Percentiles rank a stretch among this genome's conserved stretches.
These are phyloP conservation scores for Globisporangium sylvaticum DNA, from an alignment of 352 stramenopile species.

Conservation along the genomic window DNA sequence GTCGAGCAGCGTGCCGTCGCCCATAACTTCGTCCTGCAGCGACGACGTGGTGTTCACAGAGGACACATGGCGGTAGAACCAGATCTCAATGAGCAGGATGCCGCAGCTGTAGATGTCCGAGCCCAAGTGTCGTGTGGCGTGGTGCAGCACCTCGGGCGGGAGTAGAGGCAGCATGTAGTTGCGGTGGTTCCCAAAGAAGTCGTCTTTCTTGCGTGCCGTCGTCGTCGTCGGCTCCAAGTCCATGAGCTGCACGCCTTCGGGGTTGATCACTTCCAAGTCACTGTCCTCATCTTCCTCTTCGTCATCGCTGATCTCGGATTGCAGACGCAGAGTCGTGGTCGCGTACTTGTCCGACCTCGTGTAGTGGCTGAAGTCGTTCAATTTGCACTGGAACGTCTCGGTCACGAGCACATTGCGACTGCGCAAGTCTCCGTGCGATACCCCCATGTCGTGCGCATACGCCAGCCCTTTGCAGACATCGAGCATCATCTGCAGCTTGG, in stretches of 20 bases:
- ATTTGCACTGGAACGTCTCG: slow-evolving; percentile 47
- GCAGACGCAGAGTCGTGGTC: slow-evolving; percentile 13
- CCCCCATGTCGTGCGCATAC: slow-evolving; percentile 45
- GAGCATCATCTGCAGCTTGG: slow-evolving; percentile 54
- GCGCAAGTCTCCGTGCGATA: slow-evolving; percentile 60
- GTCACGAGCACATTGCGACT: slow-evolving; percentile 70
- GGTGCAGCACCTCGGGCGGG: slow-evolving; percentile 40
- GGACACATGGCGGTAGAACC: slow-evolving; percentile 43
- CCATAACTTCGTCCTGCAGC: slow-evolving; percentile 14
- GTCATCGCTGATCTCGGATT: slow-evolving; percentile 17
- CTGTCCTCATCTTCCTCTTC: slow-evolving; percentile 14
- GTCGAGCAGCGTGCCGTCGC: slow-evolving; percentile 4
- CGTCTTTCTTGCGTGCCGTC: not conserved
- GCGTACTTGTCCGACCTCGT: slow-evolving; percentile 28
- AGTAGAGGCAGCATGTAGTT: slow-evolving; percentile 36
- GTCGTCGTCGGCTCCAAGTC: slow-evolving; percentile 16
- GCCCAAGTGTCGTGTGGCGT: slow-evolving; percentile 29
- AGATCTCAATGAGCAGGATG: slow-evolving; percentile 53
- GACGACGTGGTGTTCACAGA: slow-evolving; percentile 26
- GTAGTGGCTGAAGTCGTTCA: slow-evolving; percentile 51
- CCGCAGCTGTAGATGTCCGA: slow-evolving; percentile 59
- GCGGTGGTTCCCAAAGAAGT: slow-evolving; percentile 6
- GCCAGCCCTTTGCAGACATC: slow-evolving; percentile 50
- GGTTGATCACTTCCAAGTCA: slow-evolving; percentile 23
- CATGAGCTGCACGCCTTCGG: slow-evolving; percentile 33